Evolutionary conservation across 2,329 filamentous ascomycete species (phyloP).

Genomic region (Arthrinium phaeospermum): DNA sequence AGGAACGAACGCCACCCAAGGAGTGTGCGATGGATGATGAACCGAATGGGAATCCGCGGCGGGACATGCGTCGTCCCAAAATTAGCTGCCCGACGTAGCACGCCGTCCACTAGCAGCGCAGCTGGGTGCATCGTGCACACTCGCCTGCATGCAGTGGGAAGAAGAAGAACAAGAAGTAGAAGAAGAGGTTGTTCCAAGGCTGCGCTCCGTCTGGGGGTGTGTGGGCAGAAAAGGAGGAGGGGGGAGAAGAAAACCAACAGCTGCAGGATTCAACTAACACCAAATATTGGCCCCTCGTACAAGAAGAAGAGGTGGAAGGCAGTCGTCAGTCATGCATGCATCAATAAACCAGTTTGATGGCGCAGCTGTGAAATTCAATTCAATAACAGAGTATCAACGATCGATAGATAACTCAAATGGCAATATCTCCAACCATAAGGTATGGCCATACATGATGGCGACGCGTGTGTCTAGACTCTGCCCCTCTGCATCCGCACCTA

Average conservation of each 20-base stretch:
- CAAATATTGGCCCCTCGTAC: not conserved
- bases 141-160: not conserved
- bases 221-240: too few relatives aligned
- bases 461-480: too few relatives aligned
- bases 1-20: not conserved
- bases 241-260: too few relatives aligned
- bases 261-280: not conserved
- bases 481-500: not conserved
- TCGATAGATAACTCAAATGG: not conserved
- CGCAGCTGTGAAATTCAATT: not conserved
- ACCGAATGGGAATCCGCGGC: not conserved
- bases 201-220: too few relatives aligned
- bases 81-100: not conserved
- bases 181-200: too few relatives aligned
- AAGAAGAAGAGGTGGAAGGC: not conserved
- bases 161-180: too few relatives aligned
- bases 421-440: not conserved
- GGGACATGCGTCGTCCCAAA: not conserved
- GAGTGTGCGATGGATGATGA: not conserved
- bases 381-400: not conserved
- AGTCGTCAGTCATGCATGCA: not conserved
- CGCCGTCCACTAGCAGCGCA: not conserved
- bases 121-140: not conserved
- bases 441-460: not conserved
- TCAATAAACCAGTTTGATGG: not conserved